phyloP scores from a whole-genome alignment of 805 yeast species.

The Ogataea wickerhamii region DNA sequence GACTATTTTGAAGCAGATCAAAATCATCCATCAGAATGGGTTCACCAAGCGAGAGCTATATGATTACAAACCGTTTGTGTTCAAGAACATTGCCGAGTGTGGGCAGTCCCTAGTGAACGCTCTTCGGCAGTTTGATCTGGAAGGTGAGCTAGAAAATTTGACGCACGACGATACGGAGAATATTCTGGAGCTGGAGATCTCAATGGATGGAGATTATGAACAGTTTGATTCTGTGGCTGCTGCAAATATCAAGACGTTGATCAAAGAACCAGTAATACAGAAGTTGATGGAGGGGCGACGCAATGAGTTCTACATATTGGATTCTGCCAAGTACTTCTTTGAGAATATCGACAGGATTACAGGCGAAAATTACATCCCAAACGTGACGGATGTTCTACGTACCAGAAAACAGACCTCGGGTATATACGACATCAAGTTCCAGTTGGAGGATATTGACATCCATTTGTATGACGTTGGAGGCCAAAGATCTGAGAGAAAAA shows the following conservation, averaged over 20 bases:
- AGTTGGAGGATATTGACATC: slow-evolving; percentile 62
- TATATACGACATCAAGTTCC: slow-evolving; percentile 77
- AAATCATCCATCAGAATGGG: slow-evolving; percentile 70
- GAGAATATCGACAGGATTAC: slow-evolving; percentile 62
- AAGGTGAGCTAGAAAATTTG: slow-evolving; percentile 32
- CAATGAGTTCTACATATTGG: slow-evolving; percentile 76
- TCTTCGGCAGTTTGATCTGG: slow-evolving; percentile 47
- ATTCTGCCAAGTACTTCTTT: slow-evolving; percentile 78
- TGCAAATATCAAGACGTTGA: slow-evolving; percentile 45
- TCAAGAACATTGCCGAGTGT: slow-evolving; percentile 72
- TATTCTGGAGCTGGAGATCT: slow-evolving; percentile 44
- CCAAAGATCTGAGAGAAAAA: slow-evolving; percentile 90
- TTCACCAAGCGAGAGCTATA: slow-evolving; percentile 65
- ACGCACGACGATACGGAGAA: slow-evolving; percentile 38
- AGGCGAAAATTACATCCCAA: slow-evolving; percentile 60
- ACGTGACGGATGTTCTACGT: slow-evolving; percentile 72
- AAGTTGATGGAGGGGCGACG: slow-evolving; percentile 55
- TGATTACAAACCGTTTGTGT: slow-evolving; percentile 77
- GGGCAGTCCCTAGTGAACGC: slow-evolving; percentile 70
- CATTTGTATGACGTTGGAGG: slow-evolving; percentile 90
- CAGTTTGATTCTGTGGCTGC: slow-evolving; percentile 50
- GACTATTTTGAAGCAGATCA: slow-evolving; percentile 78
- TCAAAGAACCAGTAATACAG: slow-evolving; percentile 56
- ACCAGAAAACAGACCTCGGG: slow-evolving; percentile 93
- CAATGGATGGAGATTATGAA: slow-evolving; percentile 48